Percentiles rank a stretch among this genome's conserved stretches.
Evolutionary conservation across 495 filamentous ascomycete species (phyloP).

Genomic region (Hypoxylon fragiforme): DNA sequence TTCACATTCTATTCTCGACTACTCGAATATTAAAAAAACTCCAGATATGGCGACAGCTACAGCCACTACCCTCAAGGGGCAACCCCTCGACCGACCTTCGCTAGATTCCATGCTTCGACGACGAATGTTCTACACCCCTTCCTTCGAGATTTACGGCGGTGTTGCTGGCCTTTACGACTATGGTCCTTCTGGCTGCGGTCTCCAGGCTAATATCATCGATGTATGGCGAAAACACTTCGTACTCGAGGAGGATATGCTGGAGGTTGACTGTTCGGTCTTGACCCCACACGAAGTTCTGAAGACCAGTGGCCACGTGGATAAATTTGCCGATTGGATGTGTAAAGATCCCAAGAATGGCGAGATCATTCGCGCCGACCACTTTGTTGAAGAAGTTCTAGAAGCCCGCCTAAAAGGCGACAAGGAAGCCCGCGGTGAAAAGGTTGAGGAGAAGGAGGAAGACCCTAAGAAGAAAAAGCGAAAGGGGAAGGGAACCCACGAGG

Average conservation of each 20-base stretch:
- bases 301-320: constrained; percentile 95
- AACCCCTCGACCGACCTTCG: constrained; percentile 77
- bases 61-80: constrained; percentile 80
- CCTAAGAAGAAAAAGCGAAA: constrained; percentile 51
- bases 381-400: constrained; percentile 93
- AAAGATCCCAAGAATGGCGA: constrained; percentile 98
- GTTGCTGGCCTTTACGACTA: constrained; percentile 85
- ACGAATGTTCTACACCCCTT: constrained; percentile 90
- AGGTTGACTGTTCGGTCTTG: constrained; percentile 82
- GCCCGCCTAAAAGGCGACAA: constrained; percentile 78
- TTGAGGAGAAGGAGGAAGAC: constrained; percentile 64
- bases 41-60: constrained; percentile 47
- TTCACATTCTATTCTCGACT: not conserved
- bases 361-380: constrained; percentile 92
- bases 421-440: constrained; percentile 71
- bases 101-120: constrained; percentile 85
- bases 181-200: constrained; percentile 77
- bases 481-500: constrained; percentile 59
- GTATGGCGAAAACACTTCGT: constrained; percentile 92
- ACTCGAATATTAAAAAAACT: not conserved
- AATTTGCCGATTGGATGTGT: constrained; percentile 99
- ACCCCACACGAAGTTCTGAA: constrained; percentile 91
- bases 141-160: constrained; percentile 92
- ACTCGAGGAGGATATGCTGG: constrained; percentile 87
- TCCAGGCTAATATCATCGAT: constrained; percentile 86